phyloP scores from a whole-genome alignment of 768 basidiomycete genomes.

The Coprinellus micaceus region DNA sequence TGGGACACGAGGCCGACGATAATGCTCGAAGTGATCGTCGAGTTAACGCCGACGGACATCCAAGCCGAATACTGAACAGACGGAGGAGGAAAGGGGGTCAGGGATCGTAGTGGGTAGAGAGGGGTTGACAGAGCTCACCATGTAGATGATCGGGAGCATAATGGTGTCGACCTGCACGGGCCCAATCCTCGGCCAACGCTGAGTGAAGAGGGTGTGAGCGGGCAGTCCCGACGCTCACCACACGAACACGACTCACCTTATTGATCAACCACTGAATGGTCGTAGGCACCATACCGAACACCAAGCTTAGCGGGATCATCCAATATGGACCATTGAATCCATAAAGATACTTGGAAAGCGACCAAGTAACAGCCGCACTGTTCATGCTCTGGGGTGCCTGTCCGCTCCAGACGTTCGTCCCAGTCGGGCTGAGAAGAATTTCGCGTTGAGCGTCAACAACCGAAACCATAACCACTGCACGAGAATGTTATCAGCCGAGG shows the following conservation, averaged over 20 bases:
- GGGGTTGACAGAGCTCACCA: slow-evolving; percentile 25
- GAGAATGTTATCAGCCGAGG: neutral
- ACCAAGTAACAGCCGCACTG: slow-evolving; percentile 62
- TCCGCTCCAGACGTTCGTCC: slow-evolving; percentile 63
- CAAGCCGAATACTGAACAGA: slow-evolving; percentile 33
- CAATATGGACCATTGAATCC: slow-evolving; percentile 53
- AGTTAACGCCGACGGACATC: slow-evolving; percentile 55
- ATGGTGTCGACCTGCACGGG: slow-evolving; percentile 46
- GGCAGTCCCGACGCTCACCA: neutral
- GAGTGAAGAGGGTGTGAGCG: neutral
- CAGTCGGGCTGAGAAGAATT: slow-evolving; percentile 45
- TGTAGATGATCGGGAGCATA: slow-evolving; percentile 55
- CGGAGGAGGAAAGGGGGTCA: neutral
- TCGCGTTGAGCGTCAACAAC: slow-evolving; percentile 53
- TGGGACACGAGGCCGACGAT: slow-evolving; percentile 57
- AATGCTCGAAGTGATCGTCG: slow-evolving; percentile 43
- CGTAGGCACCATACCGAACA: neutral
- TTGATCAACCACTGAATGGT: slow-evolving; percentile 4
- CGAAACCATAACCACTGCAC: slow-evolving; percentile 56
- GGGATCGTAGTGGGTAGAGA: neutral
- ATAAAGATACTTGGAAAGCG: slow-evolving; percentile 56
- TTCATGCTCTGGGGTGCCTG: slow-evolving; percentile 50
- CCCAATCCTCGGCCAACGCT: slow-evolving; percentile 56
- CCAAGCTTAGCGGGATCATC: slow-evolving; percentile 45
- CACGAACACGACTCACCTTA: neutral